Evolutionary conservation across 2,329 filamentous ascomycete genomes (phyloP), one percentile per base, ranked within the genome.

Genomic region (Clonostachys byssicola): DNA sequence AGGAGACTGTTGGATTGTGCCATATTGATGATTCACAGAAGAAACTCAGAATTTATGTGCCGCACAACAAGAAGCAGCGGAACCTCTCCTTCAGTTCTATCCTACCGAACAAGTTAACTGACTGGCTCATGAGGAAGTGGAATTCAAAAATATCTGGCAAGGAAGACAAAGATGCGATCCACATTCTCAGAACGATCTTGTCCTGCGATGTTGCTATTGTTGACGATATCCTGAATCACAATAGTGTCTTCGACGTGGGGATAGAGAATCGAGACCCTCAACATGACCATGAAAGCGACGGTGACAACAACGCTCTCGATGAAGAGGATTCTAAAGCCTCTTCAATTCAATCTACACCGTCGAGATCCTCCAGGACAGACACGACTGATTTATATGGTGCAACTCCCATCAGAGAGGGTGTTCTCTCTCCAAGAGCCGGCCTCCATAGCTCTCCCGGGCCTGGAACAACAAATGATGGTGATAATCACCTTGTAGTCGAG

Each of bases 11-110:
- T 13, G 55, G 54, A 6, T 50, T 56, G 1, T 34, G 64, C 4
- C 62, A 67, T 7, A 54, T 71, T n/a, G 51, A 58, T 0, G 63
- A 68, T 9, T 44, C 47, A 1, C 16, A 43, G 1, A 46, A 20
- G 1, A 12, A 23, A 1, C 50, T 67, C 5, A 53, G 50, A 5
- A 44, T 70, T 0, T 70, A 62, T n/a, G 47, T 71, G 1, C 67
- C 68, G 0, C 51, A 50, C 5, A 44, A 60, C 10, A 53, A 51
- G 12, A 49, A 55, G 10, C 23, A 42, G 49, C 0, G 67, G 64
- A 23, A 34, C 12, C n/a, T 35, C 17, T 44, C 23, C 23, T 23
- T 14, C 16, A 34, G 42, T 14, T 34, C 12, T 35, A 16, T 34
- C 42, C 14, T 9, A 4, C 42, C 30, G 9, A 34, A 44, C 42